phyloP scores from a whole-genome alignment of 805 yeast species.

The Candida coquimbonensis region DNA sequence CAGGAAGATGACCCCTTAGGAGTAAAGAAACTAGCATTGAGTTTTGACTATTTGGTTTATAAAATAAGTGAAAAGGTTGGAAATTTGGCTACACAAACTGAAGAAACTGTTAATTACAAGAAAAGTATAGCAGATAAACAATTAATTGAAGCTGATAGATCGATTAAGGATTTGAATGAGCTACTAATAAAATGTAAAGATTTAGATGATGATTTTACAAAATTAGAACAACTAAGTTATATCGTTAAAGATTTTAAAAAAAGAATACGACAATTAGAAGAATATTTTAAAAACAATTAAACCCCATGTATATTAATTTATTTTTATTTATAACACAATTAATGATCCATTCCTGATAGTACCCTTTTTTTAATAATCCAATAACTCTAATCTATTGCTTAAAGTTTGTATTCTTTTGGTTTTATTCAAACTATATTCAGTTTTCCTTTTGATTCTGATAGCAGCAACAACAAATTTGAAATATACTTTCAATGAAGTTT shows the following conservation, averaged over 20 bases:
- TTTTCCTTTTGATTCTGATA: conserved; percentile 29
- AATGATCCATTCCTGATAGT: too few relatives aligned
- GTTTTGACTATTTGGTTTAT: conserved; percentile 58
- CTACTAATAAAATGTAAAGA: conserved; percentile 40
- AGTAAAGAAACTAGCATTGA: conserved; percentile 50
- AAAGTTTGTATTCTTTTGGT: conserved; percentile 15
- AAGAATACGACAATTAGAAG: conserved; percentile 31
- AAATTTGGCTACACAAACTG: conserved; percentile 38
- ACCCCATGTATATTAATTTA: neutral
- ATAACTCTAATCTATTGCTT: conserved; percentile 4
- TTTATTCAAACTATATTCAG: conserved; percentile 16
- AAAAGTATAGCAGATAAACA: conserved; percentile 15
- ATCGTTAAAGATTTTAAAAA: conserved; percentile 35
- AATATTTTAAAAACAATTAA: conserved; percentile 2
- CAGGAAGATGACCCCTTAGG: conserved; percentile 55
- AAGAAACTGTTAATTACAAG: conserved; percentile 20
- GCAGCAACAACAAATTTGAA: conserved; percentile 32
- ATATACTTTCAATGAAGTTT: conserved; percentile 22
- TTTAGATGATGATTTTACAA: conserved; percentile 43
- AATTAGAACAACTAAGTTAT: conserved; percentile 39
- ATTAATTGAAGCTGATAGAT: conserved; percentile 29
- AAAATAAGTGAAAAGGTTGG: conserved; percentile 52
- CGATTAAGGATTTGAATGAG: conserved; percentile 33
- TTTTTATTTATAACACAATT: neutral
- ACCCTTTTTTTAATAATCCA: conserved; percentile 1